A percentile compares a stretch with the other conserved stretches of the same genome.
phyloP scores from a whole-genome alignment of 495 filamentous ascomycete species.

The Aspergillus ellipticus region DNA sequence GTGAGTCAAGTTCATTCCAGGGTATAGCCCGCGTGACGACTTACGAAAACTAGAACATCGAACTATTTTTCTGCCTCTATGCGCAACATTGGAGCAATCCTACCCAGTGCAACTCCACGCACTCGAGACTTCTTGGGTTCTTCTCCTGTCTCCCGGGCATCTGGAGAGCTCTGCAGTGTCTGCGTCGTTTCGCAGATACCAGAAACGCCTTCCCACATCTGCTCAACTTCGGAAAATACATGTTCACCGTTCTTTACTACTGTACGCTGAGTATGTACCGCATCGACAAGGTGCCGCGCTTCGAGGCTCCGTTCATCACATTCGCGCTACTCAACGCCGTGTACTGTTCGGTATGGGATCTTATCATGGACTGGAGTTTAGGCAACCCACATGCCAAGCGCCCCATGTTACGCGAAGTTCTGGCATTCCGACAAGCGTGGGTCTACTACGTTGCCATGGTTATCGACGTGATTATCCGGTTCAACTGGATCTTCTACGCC shows the following conservation, averaged over 20 bases:
- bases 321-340: constrained; percentile 76
- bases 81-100: constrained; percentile 68
- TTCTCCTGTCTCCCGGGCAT: constrained; percentile 79
- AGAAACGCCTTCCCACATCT: constrained; percentile 86
- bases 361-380: constrained; percentile 95
- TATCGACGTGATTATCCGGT: constrained; percentile 82
- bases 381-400: constrained; percentile 68
- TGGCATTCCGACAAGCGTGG: constrained; percentile 72
- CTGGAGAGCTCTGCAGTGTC: constrained; percentile 85
- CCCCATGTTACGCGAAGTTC: constrained; percentile 70
- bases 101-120: constrained; percentile 73
- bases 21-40: constrained; percentile 21
- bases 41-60: constrained; percentile 60
- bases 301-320: constrained; percentile 68
- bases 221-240: constrained; percentile 89
- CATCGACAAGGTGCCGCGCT: constrained; percentile 54
- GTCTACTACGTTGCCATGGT: constrained; percentile 83
- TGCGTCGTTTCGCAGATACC: constrained; percentile 86
- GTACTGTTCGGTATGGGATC: constrained; percentile 89
- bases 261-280: constrained; percentile 76
- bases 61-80: constrained; percentile 94
- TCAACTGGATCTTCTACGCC: constrained; percentile 93
- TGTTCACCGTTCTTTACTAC: constrained; percentile 76
- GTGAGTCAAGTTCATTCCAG: constrained; percentile 50
- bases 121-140: constrained; percentile 83